Conservation (phyloP, 2,329 filamentous ascomycete species). For the Pestalotiopsis sp. region DNA sequence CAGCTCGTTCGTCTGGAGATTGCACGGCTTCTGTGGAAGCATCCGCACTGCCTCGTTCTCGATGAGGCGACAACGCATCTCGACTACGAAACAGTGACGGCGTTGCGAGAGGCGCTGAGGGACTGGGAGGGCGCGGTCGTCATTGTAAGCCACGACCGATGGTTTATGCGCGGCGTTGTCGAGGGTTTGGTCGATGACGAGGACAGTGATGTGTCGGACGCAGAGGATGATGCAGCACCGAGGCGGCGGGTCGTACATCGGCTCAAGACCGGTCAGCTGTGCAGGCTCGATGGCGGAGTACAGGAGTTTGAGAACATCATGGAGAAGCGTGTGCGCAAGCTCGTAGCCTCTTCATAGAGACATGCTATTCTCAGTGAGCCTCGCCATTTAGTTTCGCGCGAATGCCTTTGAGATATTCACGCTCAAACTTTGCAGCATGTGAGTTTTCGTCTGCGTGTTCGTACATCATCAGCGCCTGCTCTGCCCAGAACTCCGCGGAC, state of each 20-base stretch:
- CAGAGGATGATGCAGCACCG: slow-evolving; percentile 43
- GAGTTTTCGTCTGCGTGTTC: slow-evolving; percentile 1
- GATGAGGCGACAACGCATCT: slow-evolving; percentile 86
- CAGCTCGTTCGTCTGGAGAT: slow-evolving; percentile 70
- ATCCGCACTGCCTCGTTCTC: slow-evolving; percentile 72
- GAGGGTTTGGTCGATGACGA: slow-evolving; percentile 54
- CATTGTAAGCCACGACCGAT: slow-evolving; percentile 79
- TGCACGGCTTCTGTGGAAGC: slow-evolving; percentile 65
- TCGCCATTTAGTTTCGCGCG: neutral
- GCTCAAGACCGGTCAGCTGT: slow-evolving; percentile 58
- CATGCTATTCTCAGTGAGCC: neutral
- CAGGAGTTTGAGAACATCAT: slow-evolving; percentile 64
- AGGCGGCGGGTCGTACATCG: slow-evolving; percentile 58
- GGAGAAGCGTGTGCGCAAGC: slow-evolving; percentile 52
- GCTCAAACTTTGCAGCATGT: neutral
- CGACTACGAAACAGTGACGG: slow-evolving; percentile 78
- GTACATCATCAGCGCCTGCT: neutral
- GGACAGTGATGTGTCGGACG: slow-evolving; percentile 39
- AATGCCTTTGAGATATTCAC: neutral
- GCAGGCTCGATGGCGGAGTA: slow-evolving; percentile 58
- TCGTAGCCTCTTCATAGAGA: slow-evolving; percentile 9
- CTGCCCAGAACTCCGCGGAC: neutral
- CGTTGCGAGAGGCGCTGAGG: slow-evolving; percentile 65
- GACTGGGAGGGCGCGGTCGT: slow-evolving; percentile 74
- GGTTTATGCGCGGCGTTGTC: slow-evolving; percentile 73